Evolutionary conservation across 352 stramenopile species (phyloP), one percentile per base, ranked within the genome.

Genomic region (Peronospora belbahrii): DNA sequence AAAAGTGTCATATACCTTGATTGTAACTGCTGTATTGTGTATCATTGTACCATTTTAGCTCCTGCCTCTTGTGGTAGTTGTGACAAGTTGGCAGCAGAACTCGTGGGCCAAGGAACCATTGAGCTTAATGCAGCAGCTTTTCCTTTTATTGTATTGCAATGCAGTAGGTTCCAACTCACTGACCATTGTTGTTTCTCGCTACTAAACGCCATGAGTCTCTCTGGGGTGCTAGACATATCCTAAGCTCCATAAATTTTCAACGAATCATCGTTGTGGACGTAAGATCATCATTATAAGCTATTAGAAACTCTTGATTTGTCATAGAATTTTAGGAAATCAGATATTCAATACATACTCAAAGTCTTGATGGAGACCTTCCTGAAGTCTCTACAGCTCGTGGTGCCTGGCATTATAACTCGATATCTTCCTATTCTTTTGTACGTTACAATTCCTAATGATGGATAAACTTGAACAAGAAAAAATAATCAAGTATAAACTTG

Each of bases 51-150:
- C 59, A 80, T 74, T 34, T 73, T 77, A 18, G 52, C 38, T 30
- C 56, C 50, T 31, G 60, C 39, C 18, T 64, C 60, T 40, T 54
- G 50, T 35, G 55, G 20, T 22, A 74, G 28, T 32, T 48, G 57
- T 3, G 69, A 60, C 35, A 80, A 77, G 41, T 67, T 60, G 9
- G 47, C 34, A 17, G 63, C 56, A n/a, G 62, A 56, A 30, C 52
- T 63, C 17, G 62, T 70, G 17, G 69, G 69, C 69, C 69, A 80
- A 27, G 60, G 38, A 59, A 43, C 42, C 30, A 58, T 67, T 17
- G 40, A 55, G 40, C 33, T 44, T 39, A 43, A 48, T 59, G 41
- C 55, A 19, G 47, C 19, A 33, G 43, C n/a, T 51, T 25, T 72
- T 43, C 23, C 41, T 10, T 49, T 42, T 48, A 42, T 51, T 22